Evolutionary conservation across 176 grass and related monocot species (phyloP), one percentile per base, ranked within the genome.

Genomic region (Aegilops tauschii): DNA sequence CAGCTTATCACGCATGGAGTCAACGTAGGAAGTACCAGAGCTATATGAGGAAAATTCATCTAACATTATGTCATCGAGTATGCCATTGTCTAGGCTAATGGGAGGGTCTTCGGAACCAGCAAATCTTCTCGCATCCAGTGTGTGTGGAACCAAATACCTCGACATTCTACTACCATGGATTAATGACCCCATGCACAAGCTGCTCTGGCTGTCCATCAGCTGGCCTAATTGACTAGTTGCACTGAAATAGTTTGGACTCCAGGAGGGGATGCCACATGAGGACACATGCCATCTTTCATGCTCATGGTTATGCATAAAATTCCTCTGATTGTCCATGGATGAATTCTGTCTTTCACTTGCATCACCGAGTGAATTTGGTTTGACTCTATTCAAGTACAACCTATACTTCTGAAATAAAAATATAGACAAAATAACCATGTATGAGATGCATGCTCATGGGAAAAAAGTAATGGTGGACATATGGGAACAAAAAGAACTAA

Each of bases 341-440:
- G 35, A 20, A 44, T 50, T 86, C 74, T 71, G 74, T n/a, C 73
- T 69, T 82, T 64, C 49, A 9, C 61, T 62, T 83, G 63, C 34
- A 13, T 64, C 44, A 12, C 32, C 34, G 50, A 70, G 64, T 47
- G 56, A n/a, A 71, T 80, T 28, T 31, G 42, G 9, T 3, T 47
- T 80, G 32, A 83, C 6, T 27, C 86, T 90, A 79, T 86, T 93
- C 17, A 93, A 13, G 64, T 92, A 92, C 1, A 91, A 20, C 5
- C 91, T 50, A n/a, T 98, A 92, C 32, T 95, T 95, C 91, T 98
- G 90, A 84, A 92, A 83, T 40, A 67, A 90, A 0, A 82, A 72
- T 14, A 87, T 28, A 49, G 52, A 61, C 20, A 73, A 52, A 7
- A 12, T 56, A 56, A 7, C 73, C 18, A 49, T 59, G 37, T 9